Evolutionary conservation across 768 basidiomycete genomes (phyloP).

Genomic region (Terana coerulea): DNA sequence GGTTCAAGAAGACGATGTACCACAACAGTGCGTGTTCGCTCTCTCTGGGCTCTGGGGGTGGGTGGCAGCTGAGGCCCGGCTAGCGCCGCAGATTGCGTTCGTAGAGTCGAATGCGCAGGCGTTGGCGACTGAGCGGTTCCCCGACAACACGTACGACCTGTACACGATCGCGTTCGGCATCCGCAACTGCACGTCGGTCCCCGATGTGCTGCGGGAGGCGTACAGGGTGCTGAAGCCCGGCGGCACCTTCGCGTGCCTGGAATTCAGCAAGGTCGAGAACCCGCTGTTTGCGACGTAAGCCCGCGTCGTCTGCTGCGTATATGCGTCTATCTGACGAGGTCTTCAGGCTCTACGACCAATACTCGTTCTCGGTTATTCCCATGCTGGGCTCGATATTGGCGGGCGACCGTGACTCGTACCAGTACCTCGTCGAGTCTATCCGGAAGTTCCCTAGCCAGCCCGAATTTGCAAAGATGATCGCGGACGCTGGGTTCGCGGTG

Average conservation of each 20-base stretch:
- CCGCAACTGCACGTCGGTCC: conserved; percentile 92
- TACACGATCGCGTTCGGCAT: conserved; percentile 99
- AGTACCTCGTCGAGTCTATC: conserved; percentile 97
- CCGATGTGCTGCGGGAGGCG: conserved; percentile 83
- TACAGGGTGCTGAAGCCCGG: conserved; percentile 95
- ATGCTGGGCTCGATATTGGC: conserved; percentile 95
- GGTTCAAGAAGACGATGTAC: conserved; percentile 98
- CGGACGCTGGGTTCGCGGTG: conserved; percentile 77
- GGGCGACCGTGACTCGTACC: conserved; percentile 91
- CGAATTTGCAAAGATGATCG: conserved; percentile 87
- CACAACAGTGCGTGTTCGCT: conserved; percentile 71
- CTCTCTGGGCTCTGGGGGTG: not conserved
- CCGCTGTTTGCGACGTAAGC: conserved; percentile 83
- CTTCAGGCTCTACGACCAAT: conserved; percentile 83
- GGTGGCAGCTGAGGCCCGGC: conserved; percentile 8
- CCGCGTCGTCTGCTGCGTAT: not conserved
- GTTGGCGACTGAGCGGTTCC: conserved; percentile 62
- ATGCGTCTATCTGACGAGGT: not conserved
- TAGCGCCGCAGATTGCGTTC: conserved; percentile 92
- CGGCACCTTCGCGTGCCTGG: conserved; percentile 91
- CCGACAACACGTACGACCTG: conserved; percentile 83
- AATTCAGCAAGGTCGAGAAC: conserved; percentile 91
- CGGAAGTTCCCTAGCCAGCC: conserved; percentile 86
- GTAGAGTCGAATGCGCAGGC: conserved; percentile 91
- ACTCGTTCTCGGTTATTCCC: conserved; percentile 95